Base-by-base conservation (phyloP, 2,329 filamentous ascomycete genomes). In the Orbilia ellipsospora region DNA sequence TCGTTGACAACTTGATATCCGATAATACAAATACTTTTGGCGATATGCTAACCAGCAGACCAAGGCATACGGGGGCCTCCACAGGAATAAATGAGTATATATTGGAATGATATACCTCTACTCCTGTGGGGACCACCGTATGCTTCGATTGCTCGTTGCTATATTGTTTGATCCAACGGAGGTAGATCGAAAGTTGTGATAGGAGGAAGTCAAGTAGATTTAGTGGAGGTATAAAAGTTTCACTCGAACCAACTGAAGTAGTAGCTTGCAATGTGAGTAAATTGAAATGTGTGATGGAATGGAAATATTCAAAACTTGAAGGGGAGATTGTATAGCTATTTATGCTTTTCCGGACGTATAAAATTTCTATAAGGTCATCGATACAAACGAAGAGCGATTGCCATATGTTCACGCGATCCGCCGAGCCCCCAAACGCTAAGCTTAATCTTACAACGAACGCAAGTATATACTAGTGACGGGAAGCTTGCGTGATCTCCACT, bases 71-170 rank as follows among this genome's bases (percentile, higher is more conserved):
- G 57, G 57, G 52, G 59, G 70, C 57, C 70, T 59, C 70, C 70
- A 74, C 70, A 64, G 45, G 44, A 68, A 59, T n/a, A 64, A 68
- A 57, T 74, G 63, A 73, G 69, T 73, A 73, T 74, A 74, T 74
- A 63, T 61, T 74, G 69, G 64, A 73, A 74, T 68, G 70, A 74
- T 74, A 74, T 74, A 74, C 70, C 70, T 74, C 70, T 74, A 74
- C 70, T 74, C 70, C 70, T 74, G 70, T 74, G 70, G 70, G 70
- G 70, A 74, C 70, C 70, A 74, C 70, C 70, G 70, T 74, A 74
- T 55, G 70, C 70, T 64, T 74, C 52, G 26, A 42, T 42, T 7
- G 70, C 57, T 74, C 62, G 70, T 52, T 55, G 42, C 12, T 48
- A 52, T 16, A 52, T 16, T 60, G 26, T 4, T 10, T 36, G 8